phyloP scores from a whole-genome alignment of 2,329 filamentous ascomycete species.

The Talaromyces rugulosus region DNA sequence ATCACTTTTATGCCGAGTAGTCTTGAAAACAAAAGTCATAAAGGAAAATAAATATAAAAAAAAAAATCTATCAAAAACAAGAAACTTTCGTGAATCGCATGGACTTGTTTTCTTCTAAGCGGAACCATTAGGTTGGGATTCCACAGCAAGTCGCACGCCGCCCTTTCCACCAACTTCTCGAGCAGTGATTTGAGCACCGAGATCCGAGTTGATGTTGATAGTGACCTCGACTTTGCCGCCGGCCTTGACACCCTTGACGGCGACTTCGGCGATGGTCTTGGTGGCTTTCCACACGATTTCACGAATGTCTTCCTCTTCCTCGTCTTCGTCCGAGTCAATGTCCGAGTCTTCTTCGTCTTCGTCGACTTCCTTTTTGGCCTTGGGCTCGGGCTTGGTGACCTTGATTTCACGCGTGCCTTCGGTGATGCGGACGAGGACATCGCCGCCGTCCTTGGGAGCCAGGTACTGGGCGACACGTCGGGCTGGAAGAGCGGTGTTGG shows the following conservation, averaged over 20 bases:
- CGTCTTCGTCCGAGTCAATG: slow-evolving; percentile 59
- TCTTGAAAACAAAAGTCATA: not conserved
- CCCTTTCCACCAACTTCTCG: slow-evolving; percentile 85
- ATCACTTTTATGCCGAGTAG: not conserved
- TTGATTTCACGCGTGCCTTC: slow-evolving; percentile 91
- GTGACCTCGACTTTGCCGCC: slow-evolving; percentile 89
- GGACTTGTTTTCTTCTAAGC: slow-evolving; percentile 14
- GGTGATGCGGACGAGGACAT: slow-evolving; percentile 81
- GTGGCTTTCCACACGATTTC: slow-evolving; percentile 92
- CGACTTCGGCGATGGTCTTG: slow-evolving; percentile 76
- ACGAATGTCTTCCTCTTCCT: slow-evolving; percentile 69
- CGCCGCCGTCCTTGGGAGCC: slow-evolving; percentile 74
- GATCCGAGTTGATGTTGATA: slow-evolving; percentile 77
- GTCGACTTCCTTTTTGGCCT: slow-evolving; percentile 56
- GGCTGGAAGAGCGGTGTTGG: slow-evolving; percentile 86
- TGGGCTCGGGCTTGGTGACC: slow-evolving; percentile 80
- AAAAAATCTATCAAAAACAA: not conserved
- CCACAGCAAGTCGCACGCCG: slow-evolving; percentile 65
- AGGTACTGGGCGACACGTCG: slow-evolving; percentile 76
- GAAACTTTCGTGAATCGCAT: not conserved
- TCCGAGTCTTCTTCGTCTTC: slow-evolving; percentile 58
- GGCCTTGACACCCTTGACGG: slow-evolving; percentile 79
- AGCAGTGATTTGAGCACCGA: slow-evolving; percentile 73
- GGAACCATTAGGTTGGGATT: slow-evolving; percentile 35
- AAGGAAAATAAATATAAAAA: not conserved